Evolutionary conservation across 805 yeast species (phyloP), one percentile per base, ranked within the genome.

Genomic region (Zygosaccharomyces siamensis): DNA sequence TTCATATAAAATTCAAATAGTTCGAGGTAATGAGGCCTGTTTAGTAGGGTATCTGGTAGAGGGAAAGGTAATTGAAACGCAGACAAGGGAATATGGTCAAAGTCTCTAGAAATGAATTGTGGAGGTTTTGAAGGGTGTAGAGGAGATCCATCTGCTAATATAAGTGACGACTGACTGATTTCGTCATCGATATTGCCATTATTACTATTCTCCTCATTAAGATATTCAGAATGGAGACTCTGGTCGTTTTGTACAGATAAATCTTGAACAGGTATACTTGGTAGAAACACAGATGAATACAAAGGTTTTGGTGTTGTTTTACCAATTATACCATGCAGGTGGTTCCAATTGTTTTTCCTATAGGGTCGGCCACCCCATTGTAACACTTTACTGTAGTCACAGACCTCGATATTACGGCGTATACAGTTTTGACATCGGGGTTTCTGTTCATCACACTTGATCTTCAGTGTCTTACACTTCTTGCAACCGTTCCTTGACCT

Each of bases 281-380:
- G 23, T 14, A 14, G 37, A 5, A 16, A 14, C 4, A 7, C 16
- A 14, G 37, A 20, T 14, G 16, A 8, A 10, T 2, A 20, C 20
- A 20, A 33, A n/a, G 21, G 21, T n/a, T 14, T n/a, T 16, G 23
- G 21, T 33, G 37, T 14, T 14, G 11, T 10, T 33, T 33, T 33
- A 7, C 37, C 14, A 16, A 33, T 20, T 14, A 33, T 6, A 6
- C 37, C 37, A 2, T 33, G 37, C 5, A 7, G 12, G 10, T 16
- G 21, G 4, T 14, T 6, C 21, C 16, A 20, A 14, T 33, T 62
- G 66, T 54, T 70, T 61, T 60, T 68, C 69, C 78, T 78, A 60
- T 72, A 77, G 0, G 87, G 87, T 43, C 89, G 65, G 0, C 90
- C 90, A 11, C 53, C 89, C 92, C 92, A 85, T 0, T 80, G 76